These are phyloP conservation scores for Orbilia ellipsospora DNA, from an alignment of 2,329 filamentous ascomycete genomes.

Conservation along the genomic window DNA sequence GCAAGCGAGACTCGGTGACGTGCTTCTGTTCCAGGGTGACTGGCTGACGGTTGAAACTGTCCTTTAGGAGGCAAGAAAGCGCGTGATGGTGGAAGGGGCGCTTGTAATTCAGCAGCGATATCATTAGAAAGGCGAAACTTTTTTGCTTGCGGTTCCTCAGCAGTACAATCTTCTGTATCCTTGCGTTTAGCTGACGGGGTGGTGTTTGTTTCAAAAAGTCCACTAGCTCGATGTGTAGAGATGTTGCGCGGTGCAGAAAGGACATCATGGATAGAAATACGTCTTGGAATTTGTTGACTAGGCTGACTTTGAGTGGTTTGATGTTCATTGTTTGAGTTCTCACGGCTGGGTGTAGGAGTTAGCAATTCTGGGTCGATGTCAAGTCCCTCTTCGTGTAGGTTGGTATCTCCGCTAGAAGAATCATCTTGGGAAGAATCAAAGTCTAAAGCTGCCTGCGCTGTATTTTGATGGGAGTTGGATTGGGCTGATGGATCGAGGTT, in stretches of 20 bases:
- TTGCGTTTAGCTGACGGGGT: conserved; percentile 30
- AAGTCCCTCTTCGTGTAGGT: not conserved
- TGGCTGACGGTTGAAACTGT: conserved; percentile 24
- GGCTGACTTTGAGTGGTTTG: no score
- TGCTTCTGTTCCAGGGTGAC: conserved; percentile 4
- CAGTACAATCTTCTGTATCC: conserved; percentile 19
- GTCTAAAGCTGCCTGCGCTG: conserved; percentile 27
- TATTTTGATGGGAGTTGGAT: conserved; percentile 2
- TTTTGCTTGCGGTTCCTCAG: conserved; percentile 6
- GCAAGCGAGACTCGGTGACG: conserved; percentile 22
- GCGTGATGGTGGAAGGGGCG: conserved; percentile 33
- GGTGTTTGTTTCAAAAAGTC: not conserved
- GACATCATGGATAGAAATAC: conserved; percentile 5
- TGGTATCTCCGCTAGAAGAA: not conserved
- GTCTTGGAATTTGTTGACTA: not conserved
- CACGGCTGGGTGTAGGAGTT: not conserved
- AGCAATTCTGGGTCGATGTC: conserved; percentile 23
- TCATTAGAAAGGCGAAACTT: conserved; percentile 7
- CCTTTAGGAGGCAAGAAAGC: conserved; percentile 15
- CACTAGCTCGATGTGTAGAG: not conserved
- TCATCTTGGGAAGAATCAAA: conserved; percentile 9
- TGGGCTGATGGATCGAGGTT: not conserved
- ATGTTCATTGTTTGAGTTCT: not conserved
- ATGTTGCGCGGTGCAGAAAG: not conserved
- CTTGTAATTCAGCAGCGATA: conserved; percentile 36